A percentile compares a stretch with the other conserved stretches of the same genome.
phyloP scores from a whole-genome alignment of 805 yeast species.

The Metschnikowia amazonensis region DNA sequence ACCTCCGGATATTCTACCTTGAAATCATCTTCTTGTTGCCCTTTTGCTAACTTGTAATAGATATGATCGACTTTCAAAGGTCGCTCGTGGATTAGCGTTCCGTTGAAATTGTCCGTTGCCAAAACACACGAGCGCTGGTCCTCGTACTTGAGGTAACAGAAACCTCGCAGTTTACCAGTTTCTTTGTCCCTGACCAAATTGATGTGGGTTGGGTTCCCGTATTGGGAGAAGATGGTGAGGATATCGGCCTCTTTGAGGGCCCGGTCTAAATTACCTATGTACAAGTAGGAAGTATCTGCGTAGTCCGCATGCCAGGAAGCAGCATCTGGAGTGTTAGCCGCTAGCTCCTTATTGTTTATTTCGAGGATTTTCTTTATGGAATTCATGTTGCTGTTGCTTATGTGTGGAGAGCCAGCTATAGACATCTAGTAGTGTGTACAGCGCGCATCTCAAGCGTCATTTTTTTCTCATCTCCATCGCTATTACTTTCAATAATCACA shows the following conservation, averaged over 20 bases:
- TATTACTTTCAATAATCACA: background rate
- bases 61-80: slow-evolving; percentile 66
- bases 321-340: slow-evolving; percentile 49
- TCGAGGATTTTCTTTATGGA: slow-evolving; percentile 44
- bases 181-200: slow-evolving; percentile 62
- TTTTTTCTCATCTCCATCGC: slow-evolving; percentile 9
- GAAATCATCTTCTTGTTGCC: slow-evolving; percentile 46
- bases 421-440: slow-evolving; percentile 1
- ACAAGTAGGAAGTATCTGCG: slow-evolving; percentile 69
- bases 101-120: slow-evolving; percentile 88
- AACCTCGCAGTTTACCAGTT: slow-evolving; percentile 67
- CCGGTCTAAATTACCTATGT: slow-evolving; percentile 66
- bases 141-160: slow-evolving; percentile 79
- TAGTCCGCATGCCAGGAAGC: slow-evolving; percentile 93
- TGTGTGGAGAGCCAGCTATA: background rate
- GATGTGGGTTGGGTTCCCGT: slow-evolving; percentile 78
- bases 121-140: slow-evolving; percentile 75
- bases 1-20: slow-evolving; percentile 26
- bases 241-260: slow-evolving; percentile 73
- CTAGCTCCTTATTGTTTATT: slow-evolving; percentile 65
- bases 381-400: slow-evolving; percentile 26
- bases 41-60: slow-evolving; percentile 52
- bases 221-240: slow-evolving; percentile 78
- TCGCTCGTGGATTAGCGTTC: slow-evolving; percentile 51
- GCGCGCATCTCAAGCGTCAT: slow-evolving; percentile 7